Evolutionary conservation across 2,329 filamentous ascomycete genomes (phyloP).

Genomic region (Acrocalymma vagum): DNA sequence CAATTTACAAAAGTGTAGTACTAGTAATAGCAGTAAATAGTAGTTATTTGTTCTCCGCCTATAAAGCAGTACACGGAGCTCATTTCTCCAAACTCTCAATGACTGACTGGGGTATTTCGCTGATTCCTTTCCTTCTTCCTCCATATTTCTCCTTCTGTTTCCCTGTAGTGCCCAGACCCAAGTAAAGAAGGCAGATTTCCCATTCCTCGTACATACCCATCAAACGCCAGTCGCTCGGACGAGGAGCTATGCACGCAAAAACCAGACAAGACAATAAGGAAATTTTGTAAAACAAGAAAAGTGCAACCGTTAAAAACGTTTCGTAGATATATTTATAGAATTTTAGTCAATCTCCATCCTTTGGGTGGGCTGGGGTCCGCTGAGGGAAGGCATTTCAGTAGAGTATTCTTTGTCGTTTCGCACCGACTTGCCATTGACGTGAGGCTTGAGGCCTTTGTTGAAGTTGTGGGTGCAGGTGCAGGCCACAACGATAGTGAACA

Average conservation of each 20-base stretch:
- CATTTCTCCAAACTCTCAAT: too few relatives aligned
- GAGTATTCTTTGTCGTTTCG: constrained; percentile 59
- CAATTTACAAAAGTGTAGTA: too few relatives aligned
- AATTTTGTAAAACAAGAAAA: constrained; percentile 15
- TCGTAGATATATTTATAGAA: too few relatives aligned
- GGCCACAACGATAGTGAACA: constrained; percentile 88
- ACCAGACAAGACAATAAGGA: constrained; percentile 26
- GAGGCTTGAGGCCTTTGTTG: constrained; percentile 84
- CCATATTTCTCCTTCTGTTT: too few relatives aligned
- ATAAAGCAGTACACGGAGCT: too few relatives aligned
- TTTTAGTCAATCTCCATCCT: constrained; percentile 52
- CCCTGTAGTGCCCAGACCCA: too few relatives aligned
- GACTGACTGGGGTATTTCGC: too few relatives aligned
- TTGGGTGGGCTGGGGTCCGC: constrained; percentile 53
- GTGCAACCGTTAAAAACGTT: too few relatives aligned
- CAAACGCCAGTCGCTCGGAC: constrained; percentile 34
- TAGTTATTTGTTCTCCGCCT: too few relatives aligned
- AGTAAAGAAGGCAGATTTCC: neutral
- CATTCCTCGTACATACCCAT: neutral
- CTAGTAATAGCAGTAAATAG: too few relatives aligned
- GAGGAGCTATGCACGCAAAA: constrained; percentile 37
- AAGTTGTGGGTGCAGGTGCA: constrained; percentile 92
- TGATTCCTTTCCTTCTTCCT: too few relatives aligned
- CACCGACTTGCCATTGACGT: constrained; percentile 71
- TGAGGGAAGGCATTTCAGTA: constrained; percentile 58